Base-by-base conservation (phyloP, 2,329 filamentous ascomycete species). In the Colletotrichum coccodes region DNA sequence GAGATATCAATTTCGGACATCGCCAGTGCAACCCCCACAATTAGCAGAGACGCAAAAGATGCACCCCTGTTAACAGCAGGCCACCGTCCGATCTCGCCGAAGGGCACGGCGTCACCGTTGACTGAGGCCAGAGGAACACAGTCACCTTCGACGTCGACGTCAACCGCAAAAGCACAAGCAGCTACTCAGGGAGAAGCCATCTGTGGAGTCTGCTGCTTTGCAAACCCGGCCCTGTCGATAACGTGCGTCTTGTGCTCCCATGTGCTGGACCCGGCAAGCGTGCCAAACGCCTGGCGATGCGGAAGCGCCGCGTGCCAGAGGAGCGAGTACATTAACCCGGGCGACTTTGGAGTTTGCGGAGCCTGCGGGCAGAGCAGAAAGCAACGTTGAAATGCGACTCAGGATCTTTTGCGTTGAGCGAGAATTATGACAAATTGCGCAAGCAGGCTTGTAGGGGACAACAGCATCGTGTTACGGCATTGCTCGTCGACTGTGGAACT, bases 241-340 rank as follows among this genome's bases (percentile, higher is more conserved):
- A 92, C 88, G 4, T 96, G 94, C 77, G 79, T 79, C 8, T 85
- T 91, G 60, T 96, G 94, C 77, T 86, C 90, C 28, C 89, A 95
- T 71, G 92, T 95, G 1, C 80, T 95, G 2, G 83, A 87, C 50
- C 79, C 84, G 0, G 75, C 79, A 0, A 84, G 85, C 57, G 83
- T 90, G 50, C 80, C 85, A 0, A 79, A 83, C 21, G 80, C 86
- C n/a, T 95, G 93, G 93, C 80, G 79, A 54, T 95, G 93, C 76
- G 77, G 76, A 49, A 88, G 85, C 71, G 75, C 77, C 4, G 72
- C 80, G 3, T 95, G 93, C 76, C 79, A 79, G 68, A 83, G 80
- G 14, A 87, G 84, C 52, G 69, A 74, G 23, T 95, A 94, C 76
- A 75, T 90, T 60, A 95, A 95, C 74, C 85, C 91, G 12, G 88